phyloP scores from a whole-genome alignment of 441 rosid species.

The Pelargonium citronellum region DNA sequence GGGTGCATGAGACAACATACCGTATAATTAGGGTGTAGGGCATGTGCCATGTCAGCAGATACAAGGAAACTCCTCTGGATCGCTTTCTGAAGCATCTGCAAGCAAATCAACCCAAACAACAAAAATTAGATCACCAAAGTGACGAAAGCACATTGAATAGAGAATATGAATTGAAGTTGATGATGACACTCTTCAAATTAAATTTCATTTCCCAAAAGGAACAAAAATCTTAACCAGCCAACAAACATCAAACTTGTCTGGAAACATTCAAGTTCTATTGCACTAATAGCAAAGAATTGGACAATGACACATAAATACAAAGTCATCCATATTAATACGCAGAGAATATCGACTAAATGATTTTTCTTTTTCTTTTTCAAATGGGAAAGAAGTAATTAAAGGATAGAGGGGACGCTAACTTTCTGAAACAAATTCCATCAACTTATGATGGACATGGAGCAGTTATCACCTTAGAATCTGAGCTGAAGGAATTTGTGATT shows the following conservation, averaged over 20 bases:
- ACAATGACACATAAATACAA: not conserved
- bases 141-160: not conserved
- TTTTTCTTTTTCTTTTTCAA: too few species aligned
- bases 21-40: constrained; percentile 89
- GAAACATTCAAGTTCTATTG: not conserved
- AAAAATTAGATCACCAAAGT: not conserved
- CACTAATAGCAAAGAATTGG: not conserved
- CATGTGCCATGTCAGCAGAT: constrained; percentile 98
- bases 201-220: not conserved
- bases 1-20: constrained; percentile 28
- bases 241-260: not conserved
- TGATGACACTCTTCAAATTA: not conserved
- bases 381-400: not conserved
- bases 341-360: not conserved
- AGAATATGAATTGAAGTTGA: not conserved
- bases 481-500: constrained; percentile 60
- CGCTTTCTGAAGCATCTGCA: constrained; percentile 79
- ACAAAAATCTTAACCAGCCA: not conserved
- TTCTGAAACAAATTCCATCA: not conserved
- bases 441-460: constrained; percentile 6
- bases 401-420: not conserved
- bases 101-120: constrained; percentile 13
- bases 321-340: not conserved
- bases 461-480: constrained; percentile 58
- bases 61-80: constrained; percentile 83